A percentile compares a stretch with the other conserved stretches of the same genome.
Evolutionary conservation across 2,329 filamentous ascomycete species (phyloP).

Genomic region (Colletotrichum gloeosporioides): DNA sequence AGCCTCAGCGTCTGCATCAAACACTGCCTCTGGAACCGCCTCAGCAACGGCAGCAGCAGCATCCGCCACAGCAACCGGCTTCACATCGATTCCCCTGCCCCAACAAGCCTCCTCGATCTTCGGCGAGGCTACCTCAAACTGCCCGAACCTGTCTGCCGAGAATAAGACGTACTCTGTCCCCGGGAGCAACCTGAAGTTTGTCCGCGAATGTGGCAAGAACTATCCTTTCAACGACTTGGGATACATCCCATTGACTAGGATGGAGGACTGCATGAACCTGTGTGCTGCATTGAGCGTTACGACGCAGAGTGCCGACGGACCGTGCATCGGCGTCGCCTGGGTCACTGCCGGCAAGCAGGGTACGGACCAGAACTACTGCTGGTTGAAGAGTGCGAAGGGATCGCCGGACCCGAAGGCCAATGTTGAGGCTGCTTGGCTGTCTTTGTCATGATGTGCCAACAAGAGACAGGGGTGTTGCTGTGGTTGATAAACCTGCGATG

Average conservation of each 20-base stretch:
- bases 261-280: constrained; percentile 27
- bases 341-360: constrained; percentile 25
- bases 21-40: background rate
- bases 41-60: background rate
- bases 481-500: background rate
- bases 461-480: background rate
- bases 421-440: constrained; percentile 7
- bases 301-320: constrained; percentile 20
- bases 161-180: constrained; percentile 23
- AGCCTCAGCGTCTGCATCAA: background rate
- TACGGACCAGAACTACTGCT: constrained; percentile 23
- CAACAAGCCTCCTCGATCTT: background rate
- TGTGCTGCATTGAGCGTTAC: constrained; percentile 26
- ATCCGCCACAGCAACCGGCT: background rate
- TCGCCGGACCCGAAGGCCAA: background rate
- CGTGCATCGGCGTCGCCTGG: constrained; percentile 26
- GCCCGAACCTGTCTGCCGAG: background rate
- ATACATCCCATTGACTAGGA: constrained; percentile 22
- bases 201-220: constrained; percentile 24
- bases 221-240: constrained; percentile 23
- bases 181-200: constrained; percentile 23
- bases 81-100: constrained; percentile 6
- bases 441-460: background rate
- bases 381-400: constrained; percentile 24
- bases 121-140: background rate